A percentile compares a stretch with the other conserved stretches of the same genome.
Conservation (phyloP, 805 yeast genomes). For the Pichia rugopelliculosa region DNA sequence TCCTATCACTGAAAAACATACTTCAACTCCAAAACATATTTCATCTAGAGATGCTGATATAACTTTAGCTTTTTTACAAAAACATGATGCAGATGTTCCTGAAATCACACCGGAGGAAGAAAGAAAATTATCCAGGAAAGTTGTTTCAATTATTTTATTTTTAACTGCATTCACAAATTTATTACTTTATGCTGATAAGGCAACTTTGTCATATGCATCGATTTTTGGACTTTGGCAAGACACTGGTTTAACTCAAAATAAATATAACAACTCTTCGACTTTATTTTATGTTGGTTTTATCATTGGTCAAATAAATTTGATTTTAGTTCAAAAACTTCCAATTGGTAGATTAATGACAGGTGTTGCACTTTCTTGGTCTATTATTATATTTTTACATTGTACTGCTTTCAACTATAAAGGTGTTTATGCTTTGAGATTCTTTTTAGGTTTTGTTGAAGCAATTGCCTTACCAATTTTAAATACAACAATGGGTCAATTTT, state of each 20-base stretch:
- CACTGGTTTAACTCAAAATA: constrained; percentile 35
- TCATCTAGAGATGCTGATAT: constrained; percentile 19
- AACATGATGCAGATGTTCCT: constrained; percentile 15
- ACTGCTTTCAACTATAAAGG: constrained; percentile 40
- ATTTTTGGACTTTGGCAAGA: constrained; percentile 40
- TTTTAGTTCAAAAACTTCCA: constrained; percentile 38
- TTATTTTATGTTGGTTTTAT: constrained; percentile 47
- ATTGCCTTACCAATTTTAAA: constrained; percentile 38
- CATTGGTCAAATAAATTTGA: constrained; percentile 38
- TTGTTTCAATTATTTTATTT: constrained; percentile 20
- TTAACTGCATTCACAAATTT: constrained; percentile 12
- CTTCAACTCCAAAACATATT: background rate
- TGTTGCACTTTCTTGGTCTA: constrained; percentile 37
- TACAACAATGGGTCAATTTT: constrained; percentile 43
- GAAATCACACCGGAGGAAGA: constrained; percentile 19
- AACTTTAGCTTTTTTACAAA: constrained; percentile 21
- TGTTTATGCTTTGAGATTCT: constrained; percentile 39
- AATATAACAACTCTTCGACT: constrained; percentile 43
- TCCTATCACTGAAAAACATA: background rate
- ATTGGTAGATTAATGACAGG: constrained; percentile 32
- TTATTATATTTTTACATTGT: constrained; percentile 39
- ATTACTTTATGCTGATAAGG: constrained; percentile 34
- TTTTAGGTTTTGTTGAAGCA: constrained; percentile 44
- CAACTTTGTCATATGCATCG: constrained; percentile 34
- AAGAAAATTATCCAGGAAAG: constrained; percentile 14